Conservation (phyloP, 148 eudicot species). For the Agrostemma githago region DNA sequence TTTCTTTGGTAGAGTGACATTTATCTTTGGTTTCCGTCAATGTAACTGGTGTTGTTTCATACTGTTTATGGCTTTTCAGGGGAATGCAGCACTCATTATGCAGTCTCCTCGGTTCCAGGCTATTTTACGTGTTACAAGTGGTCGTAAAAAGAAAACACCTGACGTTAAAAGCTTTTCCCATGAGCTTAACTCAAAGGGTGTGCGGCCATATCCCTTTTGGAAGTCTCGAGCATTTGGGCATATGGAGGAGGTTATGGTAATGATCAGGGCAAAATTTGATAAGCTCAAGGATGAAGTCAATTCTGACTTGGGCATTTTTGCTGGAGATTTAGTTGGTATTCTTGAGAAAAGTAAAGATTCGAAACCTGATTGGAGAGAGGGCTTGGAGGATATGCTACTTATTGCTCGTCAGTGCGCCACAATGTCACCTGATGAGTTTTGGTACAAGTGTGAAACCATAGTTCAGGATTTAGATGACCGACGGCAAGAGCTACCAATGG, state of each 20-base stretch:
- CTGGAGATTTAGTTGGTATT: constrained; percentile 76
- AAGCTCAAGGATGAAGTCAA: constrained; percentile 90
- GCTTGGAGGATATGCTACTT: constrained; percentile 75
- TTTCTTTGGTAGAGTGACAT: constrained; percentile 12
- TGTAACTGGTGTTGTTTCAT: constrained; percentile 3
- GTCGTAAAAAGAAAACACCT: constrained; percentile 66
- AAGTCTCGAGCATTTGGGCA: constrained; percentile 84
- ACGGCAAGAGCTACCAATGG: constrained; percentile 86
- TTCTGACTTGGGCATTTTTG: constrained; percentile 83
- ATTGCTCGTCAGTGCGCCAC: constrained; percentile 77
- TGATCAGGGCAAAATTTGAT: constrained; percentile 84
- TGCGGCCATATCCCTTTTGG: constrained; percentile 83
- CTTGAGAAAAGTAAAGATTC: constrained; percentile 54
- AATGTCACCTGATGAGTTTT: constrained; percentile 82
- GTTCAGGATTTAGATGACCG: constrained; percentile 89
- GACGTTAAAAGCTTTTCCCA: constrained; percentile 98
- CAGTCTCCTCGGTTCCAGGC: constrained; percentile 97
- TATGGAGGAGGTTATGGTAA: constrained; percentile 79
- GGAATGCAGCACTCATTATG: constrained; percentile 64
- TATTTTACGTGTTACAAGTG: constrained; percentile 76
- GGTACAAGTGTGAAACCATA: constrained; percentile 83
- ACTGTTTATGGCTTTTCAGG: constrained; percentile 43
- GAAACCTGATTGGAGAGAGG: constrained; percentile 66
- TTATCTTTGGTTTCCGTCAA: not conserved
- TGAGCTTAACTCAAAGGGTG: constrained; percentile 97